Evolutionary conservation across 805 yeast genomes (phyloP).

Genomic region (Sugiyamaella smithiae): DNA sequence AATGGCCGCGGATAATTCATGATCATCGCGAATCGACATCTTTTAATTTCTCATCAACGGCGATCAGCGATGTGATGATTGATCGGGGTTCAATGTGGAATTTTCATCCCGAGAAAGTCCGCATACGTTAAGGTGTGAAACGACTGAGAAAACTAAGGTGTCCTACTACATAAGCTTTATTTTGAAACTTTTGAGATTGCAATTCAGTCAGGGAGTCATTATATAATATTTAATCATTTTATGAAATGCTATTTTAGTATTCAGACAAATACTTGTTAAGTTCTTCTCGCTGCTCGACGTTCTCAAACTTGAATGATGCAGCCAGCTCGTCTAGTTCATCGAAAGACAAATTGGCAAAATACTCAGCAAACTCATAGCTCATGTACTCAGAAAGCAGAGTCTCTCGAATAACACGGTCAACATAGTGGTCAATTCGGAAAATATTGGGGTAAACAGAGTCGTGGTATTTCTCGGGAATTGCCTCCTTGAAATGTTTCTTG

Average conservation of each 20-base stretch:
- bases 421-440: slow-evolving; percentile 33
- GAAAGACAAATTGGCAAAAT: slow-evolving; percentile 40
- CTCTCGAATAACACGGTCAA: slow-evolving; percentile 42
- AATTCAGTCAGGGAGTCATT: too few species aligned
- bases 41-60: too few species aligned
- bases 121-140: too few species aligned
- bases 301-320: slow-evolving; percentile 49
- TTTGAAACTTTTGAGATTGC: too few species aligned
- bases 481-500: slow-evolving; percentile 38
- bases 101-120: too few species aligned
- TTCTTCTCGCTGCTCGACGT: slow-evolving; percentile 41
- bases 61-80: too few species aligned
- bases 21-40: too few species aligned
- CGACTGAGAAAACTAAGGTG: too few species aligned
- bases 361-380: slow-evolving; percentile 46
- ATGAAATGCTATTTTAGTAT: slow-evolving; percentile 6
- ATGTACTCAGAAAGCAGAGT: slow-evolving; percentile 44
- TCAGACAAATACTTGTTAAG: slow-evolving; percentile 32
- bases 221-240: too few species aligned
- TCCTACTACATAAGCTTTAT: too few species aligned
- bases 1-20: too few species aligned
- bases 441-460: slow-evolving; percentile 41
- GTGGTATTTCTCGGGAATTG: slow-evolving; percentile 42
- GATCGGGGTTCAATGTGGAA: too few species aligned
- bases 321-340: slow-evolving; percentile 51